These are phyloP conservation scores for Melampsora larici-populina DNA, from an alignment of 1,284 basidiomycete species.

Conservation along the genomic window DNA sequence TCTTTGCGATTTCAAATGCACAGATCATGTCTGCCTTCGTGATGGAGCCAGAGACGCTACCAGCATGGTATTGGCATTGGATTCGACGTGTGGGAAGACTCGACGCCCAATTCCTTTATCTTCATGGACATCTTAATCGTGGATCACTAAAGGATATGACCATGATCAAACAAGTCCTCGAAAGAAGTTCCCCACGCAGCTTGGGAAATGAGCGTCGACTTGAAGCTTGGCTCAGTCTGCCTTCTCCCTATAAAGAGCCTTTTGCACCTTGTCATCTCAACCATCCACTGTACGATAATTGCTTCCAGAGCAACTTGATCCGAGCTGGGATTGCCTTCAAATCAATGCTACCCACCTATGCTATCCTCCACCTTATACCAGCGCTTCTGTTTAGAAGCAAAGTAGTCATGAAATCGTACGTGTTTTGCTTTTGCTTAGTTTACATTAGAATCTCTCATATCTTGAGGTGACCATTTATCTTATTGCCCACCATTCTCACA, in stretches of 20 bases:
- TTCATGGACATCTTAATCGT: slow-evolving; percentile 22
- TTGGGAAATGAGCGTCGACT: slow-evolving; percentile 12
- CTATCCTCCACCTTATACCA: slow-evolving; percentile 36
- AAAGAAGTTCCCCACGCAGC: slow-evolving; percentile 12
- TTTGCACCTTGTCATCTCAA: slow-evolving; percentile 41
- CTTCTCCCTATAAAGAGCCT: slow-evolving; percentile 11
- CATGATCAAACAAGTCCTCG: slow-evolving; percentile 10
- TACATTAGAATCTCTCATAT: neutral
- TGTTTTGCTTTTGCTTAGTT: neutral
- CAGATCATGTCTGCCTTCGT: slow-evolving; percentile 44
- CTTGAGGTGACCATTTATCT: neutral
- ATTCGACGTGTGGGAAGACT: slow-evolving; percentile 33
- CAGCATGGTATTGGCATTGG: slow-evolving; percentile 43
- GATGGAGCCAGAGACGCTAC: slow-evolving; percentile 30
- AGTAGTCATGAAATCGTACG: slow-evolving; percentile 42
- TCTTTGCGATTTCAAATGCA: slow-evolving; percentile 43
- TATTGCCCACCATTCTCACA: neutral
- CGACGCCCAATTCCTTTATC: slow-evolving; percentile 26
- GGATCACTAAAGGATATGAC: slow-evolving; percentile 7
- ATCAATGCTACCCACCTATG: slow-evolving; percentile 40
- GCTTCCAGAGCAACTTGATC: slow-evolving; percentile 26
- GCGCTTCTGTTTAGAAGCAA: slow-evolving; percentile 43
- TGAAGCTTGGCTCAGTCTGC: slow-evolving; percentile 27
- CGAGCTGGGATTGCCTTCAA: slow-evolving; percentile 40
- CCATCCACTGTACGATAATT: slow-evolving; percentile 28